phyloP scores from a whole-genome alignment of 2,329 filamentous ascomycete genomes.

The Claviceps pusilla region DNA sequence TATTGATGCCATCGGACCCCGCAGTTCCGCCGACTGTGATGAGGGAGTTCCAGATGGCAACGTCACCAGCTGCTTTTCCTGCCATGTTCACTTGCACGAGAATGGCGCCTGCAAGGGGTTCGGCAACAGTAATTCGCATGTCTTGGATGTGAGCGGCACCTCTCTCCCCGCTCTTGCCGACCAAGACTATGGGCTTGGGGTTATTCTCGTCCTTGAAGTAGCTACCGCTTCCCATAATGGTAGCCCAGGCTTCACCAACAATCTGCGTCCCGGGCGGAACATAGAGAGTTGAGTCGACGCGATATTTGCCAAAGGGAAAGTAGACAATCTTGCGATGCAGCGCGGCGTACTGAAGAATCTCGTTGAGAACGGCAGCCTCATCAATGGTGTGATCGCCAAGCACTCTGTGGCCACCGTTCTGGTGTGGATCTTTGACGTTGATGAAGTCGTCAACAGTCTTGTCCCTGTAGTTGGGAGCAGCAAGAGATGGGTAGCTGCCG shows the following conservation, averaged over 20 bases:
- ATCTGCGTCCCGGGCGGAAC: conserved; percentile 28
- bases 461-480: conserved; percentile 12
- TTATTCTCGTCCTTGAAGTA: conserved; percentile 23
- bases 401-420: conserved; percentile 16
- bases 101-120: conserved; percentile 24
- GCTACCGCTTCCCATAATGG: conserved; percentile 30
- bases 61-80: conserved; percentile 28
- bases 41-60: conserved; percentile 33
- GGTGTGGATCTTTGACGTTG: conserved; percentile 23
- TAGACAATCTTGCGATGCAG: conserved; percentile 15
- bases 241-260: conserved; percentile 39
- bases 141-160: conserved; percentile 36
- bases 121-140: conserved; percentile 34
- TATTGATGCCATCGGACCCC: conserved; percentile 14
- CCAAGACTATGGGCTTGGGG: neutral
- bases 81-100: conserved; percentile 38
- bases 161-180: conserved; percentile 23
- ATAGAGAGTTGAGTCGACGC: conserved; percentile 12
- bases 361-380: conserved; percentile 23
- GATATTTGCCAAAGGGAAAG: conserved; percentile 15
- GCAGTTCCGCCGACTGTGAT: conserved; percentile 29
- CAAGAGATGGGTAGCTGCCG: conserved; percentile 21
- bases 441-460: conserved; percentile 14
- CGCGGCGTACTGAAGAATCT: conserved; percentile 22
- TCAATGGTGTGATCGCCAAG: conserved; percentile 24